phyloP scores from a whole-genome alignment of 1,284 basidiomycete genomes.

The Golubevia sp. region DNA sequence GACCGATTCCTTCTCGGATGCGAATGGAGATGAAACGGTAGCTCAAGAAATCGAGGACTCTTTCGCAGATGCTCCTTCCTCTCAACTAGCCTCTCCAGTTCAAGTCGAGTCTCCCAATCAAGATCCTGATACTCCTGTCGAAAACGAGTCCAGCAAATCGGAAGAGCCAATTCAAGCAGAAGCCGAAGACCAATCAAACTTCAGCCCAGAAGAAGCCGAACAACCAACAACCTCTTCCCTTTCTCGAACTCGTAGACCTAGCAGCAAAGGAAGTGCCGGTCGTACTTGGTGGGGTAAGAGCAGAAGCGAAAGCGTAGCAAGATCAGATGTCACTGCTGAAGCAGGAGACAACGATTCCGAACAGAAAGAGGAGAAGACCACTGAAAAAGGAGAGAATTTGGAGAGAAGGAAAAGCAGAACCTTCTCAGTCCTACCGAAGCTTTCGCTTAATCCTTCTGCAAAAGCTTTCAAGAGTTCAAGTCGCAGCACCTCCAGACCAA shows the following conservation, averaged over 20 bases:
- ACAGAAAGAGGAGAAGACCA: background rate
- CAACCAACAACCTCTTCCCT: too few relatives aligned
- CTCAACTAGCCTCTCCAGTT: background rate
- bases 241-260: too few relatives aligned
- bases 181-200: background rate
- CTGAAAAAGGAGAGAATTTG: background rate
- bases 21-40: background rate
- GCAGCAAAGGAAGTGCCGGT: background rate
- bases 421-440: conserved; percentile 12
- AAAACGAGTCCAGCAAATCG: too few relatives aligned
- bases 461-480: conserved; percentile 7
- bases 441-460: conserved; percentile 14
- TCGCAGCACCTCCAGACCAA: conserved; percentile 6
- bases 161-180: conserved; percentile 43
- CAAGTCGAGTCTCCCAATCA: background rate
- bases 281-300: background rate
- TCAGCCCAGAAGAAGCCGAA: too few relatives aligned
- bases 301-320: background rate
- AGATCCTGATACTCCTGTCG: too few relatives aligned
- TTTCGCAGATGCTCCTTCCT: conserved; percentile 2
- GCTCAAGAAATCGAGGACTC: background rate
- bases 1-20: background rate
- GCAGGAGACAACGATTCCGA: background rate
- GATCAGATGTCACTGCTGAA: background rate
- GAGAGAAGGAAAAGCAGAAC: conserved; percentile 4